A percentile compares a stretch with the other conserved stretches of the same genome.
These are phyloP conservation scores for Platismatia glauca DNA, from an alignment of 495 filamentous ascomycete species.

Conservation along the genomic window DNA sequence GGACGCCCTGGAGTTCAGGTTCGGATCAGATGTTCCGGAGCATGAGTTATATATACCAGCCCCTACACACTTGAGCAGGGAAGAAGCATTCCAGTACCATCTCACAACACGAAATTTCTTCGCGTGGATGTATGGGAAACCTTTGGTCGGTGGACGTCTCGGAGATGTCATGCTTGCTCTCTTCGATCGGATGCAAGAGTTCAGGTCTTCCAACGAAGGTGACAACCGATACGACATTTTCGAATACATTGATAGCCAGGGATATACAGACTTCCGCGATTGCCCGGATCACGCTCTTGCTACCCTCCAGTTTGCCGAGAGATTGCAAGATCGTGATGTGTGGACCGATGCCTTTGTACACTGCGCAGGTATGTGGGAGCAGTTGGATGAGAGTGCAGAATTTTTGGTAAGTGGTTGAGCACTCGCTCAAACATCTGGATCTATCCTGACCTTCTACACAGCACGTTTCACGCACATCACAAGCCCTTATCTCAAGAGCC, in stretches of 20 bases:
- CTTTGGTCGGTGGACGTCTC: conserved; percentile 51
- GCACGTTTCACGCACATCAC: conserved; percentile 45
- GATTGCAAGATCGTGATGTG: conserved; percentile 42
- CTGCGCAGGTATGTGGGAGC: conserved; percentile 57
- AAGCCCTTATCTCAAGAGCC: conserved; percentile 50
- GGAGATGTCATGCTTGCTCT: conserved; percentile 49
- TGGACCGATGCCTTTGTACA: conserved; percentile 60
- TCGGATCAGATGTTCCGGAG: conserved; percentile 18
- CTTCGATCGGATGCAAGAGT: conserved; percentile 48
- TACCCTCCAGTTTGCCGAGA: conserved; percentile 52
- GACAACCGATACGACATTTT: conserved; percentile 46
- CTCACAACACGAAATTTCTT: conserved; percentile 60
- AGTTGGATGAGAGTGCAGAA: conserved; percentile 40
- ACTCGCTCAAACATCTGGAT: neutral
- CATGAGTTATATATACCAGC: conserved; percentile 57
- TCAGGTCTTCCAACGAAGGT: conserved; percentile 33
- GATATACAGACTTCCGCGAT: conserved; percentile 52
- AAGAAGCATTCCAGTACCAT: conserved; percentile 47
- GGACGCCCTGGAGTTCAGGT: conserved; percentile 18
- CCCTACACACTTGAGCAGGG: conserved; percentile 39
- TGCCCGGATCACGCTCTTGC: conserved; percentile 52
- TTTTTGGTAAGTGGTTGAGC: conserved; percentile 40
- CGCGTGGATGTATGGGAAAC: conserved; percentile 51
- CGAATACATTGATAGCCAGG: conserved; percentile 48
- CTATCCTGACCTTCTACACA: conserved; percentile 21